phyloP scores from a whole-genome alignment of 805 yeast species.

The Cyberlindnera xishuangbannaensis region DNA sequence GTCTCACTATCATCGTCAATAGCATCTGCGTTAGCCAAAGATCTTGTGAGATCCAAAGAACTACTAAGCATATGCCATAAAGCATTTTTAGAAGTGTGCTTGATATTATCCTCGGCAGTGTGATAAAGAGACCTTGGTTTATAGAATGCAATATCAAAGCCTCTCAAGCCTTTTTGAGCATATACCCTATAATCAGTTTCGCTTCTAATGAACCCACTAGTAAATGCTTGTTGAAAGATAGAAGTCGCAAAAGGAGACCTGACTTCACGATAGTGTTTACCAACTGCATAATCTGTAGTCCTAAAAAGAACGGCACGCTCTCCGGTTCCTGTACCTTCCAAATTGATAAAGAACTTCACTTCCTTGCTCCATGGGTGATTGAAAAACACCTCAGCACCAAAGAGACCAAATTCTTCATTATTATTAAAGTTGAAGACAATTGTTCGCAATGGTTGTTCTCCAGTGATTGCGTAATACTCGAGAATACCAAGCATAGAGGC shows the following conservation, averaged over 20 bases:
- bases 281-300: constrained; percentile 72
- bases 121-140: constrained; percentile 83
- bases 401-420: constrained; percentile 81
- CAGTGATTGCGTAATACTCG: constrained; percentile 35
- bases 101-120: constrained; percentile 65
- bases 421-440: constrained; percentile 82
- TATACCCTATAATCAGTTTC: constrained; percentile 86
- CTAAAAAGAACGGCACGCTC: constrained; percentile 70
- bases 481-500: constrained; percentile 74
- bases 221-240: constrained; percentile 79
- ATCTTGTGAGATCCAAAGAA: constrained; percentile 52
- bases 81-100: constrained; percentile 57
- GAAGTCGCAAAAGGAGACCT: constrained; percentile 73
- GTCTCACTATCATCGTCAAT: constrained; percentile 27
- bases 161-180: constrained; percentile 61
- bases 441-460: constrained; percentile 58
- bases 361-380: constrained; percentile 65
- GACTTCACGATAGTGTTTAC: constrained; percentile 49
- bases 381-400: constrained; percentile 74
- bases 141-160: constrained; percentile 86
- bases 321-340: constrained; percentile 93
- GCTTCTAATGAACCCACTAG: constrained; percentile 61
- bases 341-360: constrained; percentile 62
- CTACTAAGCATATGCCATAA: constrained; percentile 81
- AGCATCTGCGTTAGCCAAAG: constrained; percentile 37